Percentiles rank a stretch among this genome's conserved stretches.
Conservation (phyloP, 495 filamentous ascomycete species). For the Amniculicola lignicola region DNA sequence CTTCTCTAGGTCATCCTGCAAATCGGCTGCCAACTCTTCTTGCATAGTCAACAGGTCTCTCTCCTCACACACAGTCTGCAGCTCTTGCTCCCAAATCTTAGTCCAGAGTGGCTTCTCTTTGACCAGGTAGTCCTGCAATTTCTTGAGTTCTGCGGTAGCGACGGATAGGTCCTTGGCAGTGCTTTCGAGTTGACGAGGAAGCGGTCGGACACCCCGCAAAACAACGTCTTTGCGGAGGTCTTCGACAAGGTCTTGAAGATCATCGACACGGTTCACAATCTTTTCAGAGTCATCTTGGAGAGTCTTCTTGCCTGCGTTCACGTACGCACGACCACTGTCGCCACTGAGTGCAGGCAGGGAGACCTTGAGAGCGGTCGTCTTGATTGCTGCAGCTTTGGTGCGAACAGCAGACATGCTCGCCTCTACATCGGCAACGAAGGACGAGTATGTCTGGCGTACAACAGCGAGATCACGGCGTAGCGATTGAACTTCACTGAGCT, state of each 20-base stretch:
- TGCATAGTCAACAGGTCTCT: conserved; percentile 90
- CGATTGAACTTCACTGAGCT: conserved; percentile 72
- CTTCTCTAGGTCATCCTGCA: conserved; percentile 93
- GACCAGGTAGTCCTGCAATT: conserved; percentile 88
- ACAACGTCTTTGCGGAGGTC: conserved; percentile 98
- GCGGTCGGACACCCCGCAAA: conserved; percentile 81
- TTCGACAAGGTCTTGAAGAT: conserved; percentile 92
- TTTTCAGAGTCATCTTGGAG: conserved; percentile 81
- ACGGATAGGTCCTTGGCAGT: conserved; percentile 82
- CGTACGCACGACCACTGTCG: conserved; percentile 74
- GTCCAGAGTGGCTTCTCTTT: conserved; percentile 94
- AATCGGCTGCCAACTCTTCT: conserved; percentile 86
- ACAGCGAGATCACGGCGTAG: conserved; percentile 89
- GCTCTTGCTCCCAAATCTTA: conserved; percentile 96
- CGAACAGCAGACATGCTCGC: conserved; percentile 80
- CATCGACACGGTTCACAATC: conserved; percentile 86
- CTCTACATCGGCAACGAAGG: conserved; percentile 82
- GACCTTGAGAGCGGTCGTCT: conserved; percentile 66
- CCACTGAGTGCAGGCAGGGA: conserved; percentile 61
- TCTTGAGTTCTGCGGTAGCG: conserved; percentile 84
- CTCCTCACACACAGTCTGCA: conserved; percentile 91
- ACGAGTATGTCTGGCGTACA: conserved; percentile 87
- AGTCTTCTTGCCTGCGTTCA: conserved; percentile 78
- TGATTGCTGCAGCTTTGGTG: conserved; percentile 74
- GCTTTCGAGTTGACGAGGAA: conserved; percentile 83